Conservation (phyloP, 352 stramenopile species). For the Globisporangium takayamanum region DNA sequence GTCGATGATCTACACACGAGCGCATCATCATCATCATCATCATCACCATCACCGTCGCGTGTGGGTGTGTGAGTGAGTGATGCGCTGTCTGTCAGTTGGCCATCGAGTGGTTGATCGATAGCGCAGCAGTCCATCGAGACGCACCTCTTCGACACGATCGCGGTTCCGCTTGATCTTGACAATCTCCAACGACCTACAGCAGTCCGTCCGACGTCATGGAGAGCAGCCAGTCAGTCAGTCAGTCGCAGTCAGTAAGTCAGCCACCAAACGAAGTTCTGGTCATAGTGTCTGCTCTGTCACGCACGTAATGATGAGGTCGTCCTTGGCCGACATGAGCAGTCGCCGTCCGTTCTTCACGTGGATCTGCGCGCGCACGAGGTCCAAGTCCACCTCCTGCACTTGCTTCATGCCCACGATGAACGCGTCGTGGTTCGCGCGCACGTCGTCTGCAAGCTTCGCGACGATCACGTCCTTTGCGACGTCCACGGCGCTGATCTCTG, state of each 20-base stretch:
- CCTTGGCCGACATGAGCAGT: constrained; percentile 59
- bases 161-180: constrained; percentile 80
- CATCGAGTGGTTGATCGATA: neutral
- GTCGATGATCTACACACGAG: constrained; percentile 49
- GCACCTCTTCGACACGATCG: constrained; percentile 64
- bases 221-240: neutral
- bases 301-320: constrained; percentile 66
- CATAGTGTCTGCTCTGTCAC: neutral
- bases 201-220: neutral
- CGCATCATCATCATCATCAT: neutral
- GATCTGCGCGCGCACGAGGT: constrained; percentile 78
- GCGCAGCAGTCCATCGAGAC: neutral
- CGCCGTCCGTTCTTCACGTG: constrained; percentile 84
- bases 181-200: constrained; percentile 63
- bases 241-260: neutral
- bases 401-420: constrained; percentile 86
- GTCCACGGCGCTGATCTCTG: constrained; percentile 79
- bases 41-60: neutral
- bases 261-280: neutral
- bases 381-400: constrained; percentile 82
- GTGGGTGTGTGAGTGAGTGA: neutral
- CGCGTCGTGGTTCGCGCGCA: constrained; percentile 68
- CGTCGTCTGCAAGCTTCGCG: constrained; percentile 71
- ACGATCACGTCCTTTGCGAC: constrained; percentile 74
- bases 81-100: neutral